Evolutionary conservation across 148 eudicot species (phyloP), one percentile per base, ranked within the genome.

Genomic region (Vaccinium myrtillus): DNA sequence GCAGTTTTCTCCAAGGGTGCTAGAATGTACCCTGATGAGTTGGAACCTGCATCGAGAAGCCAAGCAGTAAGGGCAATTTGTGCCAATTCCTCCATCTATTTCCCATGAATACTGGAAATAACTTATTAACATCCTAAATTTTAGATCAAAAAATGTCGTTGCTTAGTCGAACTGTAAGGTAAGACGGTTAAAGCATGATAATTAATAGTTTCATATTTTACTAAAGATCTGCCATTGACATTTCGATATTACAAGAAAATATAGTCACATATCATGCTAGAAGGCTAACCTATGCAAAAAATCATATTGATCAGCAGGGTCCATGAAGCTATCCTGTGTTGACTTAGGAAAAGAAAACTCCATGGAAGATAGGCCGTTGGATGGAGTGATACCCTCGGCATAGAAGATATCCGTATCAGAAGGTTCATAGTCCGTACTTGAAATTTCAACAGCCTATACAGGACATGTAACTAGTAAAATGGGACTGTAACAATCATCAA

Each of bases 1-100:
- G 92, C 94, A 91, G 78, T 92, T 91, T 83, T 92, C 82, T 85
- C 98, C 97, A 1, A 96, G 91, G 88, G 90, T 88, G 86, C 90
- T 90, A 43, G 92, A 43, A 39, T 84, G 87, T 61, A 92, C 89
- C 88, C 97, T 87, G 8, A 91, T 88, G 49, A 96, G 89, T 87
- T 94, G 90, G 83, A 81, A 94, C 81, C 93, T 94, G 91, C 78
- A 73, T 23, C 48, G 32, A 18, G 21, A 69, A 80, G 77, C 23
- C 12, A 51, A 30, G 48, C 19, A 19, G 53, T 14, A 5, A 77
- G 12, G 32, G 48, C 14, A n/a, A 39, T 15, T 58, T 58, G 70
- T 6, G 30, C 18, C 58, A 14, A n/a, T 54, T 78, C 0, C 30
- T 30, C 30, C 30, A 30, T 30, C 30, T 30, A 30, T 30, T 30